A percentile compares a stretch with the other conserved stretches of the same genome.
Evolutionary conservation across 371 early-diverging fungal species (phyloP).

Genomic region (Rhizopus stolonifer): DNA sequence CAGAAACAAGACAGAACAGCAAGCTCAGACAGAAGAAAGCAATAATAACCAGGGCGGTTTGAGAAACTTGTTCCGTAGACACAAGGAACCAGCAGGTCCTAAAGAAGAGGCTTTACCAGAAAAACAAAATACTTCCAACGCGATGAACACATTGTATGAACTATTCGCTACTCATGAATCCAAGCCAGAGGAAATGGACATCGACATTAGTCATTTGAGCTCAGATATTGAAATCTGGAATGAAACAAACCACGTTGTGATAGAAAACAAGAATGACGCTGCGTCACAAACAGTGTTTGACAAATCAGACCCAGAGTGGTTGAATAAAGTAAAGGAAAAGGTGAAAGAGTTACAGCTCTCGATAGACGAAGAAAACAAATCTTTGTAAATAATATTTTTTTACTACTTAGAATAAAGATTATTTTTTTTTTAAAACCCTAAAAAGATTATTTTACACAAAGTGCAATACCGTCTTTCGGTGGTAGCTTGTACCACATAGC

Average conservation of each 20-base stretch:
- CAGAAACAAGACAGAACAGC: slow-evolving; percentile 15
- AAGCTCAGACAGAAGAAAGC: background rate
- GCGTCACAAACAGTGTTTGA: slow-evolving; percentile 24
- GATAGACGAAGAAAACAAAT: slow-evolving; percentile 4
- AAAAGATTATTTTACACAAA: no score
- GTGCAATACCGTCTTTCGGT: no score
- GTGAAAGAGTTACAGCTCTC: slow-evolving; percentile 19
- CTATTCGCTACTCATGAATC: slow-evolving; percentile 8
- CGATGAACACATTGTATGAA: background rate
- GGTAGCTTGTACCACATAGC: no score
- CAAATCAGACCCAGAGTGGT: slow-evolving; percentile 35
- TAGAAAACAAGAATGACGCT: slow-evolving; percentile 32
- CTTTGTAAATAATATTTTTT: no score
- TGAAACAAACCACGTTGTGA: slow-evolving; percentile 28
- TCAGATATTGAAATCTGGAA: slow-evolving; percentile 48
- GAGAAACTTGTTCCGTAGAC: slow-evolving; percentile 34
- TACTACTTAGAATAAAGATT: no score
- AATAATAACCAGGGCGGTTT: slow-evolving; percentile 17
- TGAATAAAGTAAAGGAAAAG: slow-evolving; percentile 17
- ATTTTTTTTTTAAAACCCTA: background rate
- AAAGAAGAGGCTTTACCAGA: background rate
- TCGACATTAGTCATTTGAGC: slow-evolving; percentile 5
- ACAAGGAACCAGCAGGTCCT: slow-evolving; percentile 11
- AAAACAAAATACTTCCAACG: background rate
- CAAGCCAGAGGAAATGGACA: slow-evolving; percentile 1